phyloP scores from a whole-genome alignment of 169 alveolate species.

The Eimeria acervulina region DNA sequence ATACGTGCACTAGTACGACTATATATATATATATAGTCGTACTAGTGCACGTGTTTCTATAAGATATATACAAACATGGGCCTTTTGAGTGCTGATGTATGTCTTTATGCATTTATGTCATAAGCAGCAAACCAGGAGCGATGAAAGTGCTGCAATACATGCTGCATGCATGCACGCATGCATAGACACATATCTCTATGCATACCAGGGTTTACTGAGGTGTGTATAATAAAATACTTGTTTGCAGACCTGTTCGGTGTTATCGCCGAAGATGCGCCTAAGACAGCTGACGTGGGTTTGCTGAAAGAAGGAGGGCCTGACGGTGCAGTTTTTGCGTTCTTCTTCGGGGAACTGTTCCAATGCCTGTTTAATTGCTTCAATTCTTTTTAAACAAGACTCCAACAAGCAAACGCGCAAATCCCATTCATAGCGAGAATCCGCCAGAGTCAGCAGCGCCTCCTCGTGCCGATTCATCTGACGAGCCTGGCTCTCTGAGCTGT shows the following conservation, averaged over 20 bases:
- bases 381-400: not conserved
- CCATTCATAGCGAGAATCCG: slow-evolving; percentile 78
- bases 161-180: not conserved
- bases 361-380: not conserved
- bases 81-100: too few relatives aligned
- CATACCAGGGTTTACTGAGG: not conserved
- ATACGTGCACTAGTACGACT: too few relatives aligned
- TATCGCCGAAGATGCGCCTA: slow-evolving; percentile 42
- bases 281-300: slow-evolving; percentile 34
- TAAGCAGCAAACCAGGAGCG: not conserved
- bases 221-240: not conserved
- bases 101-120: too few relatives aligned
- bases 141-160: not conserved
- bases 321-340: not conserved
- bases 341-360: not conserved
- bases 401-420: slow-evolving; percentile 20
- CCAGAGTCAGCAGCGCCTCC: slow-evolving; percentile 64
- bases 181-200: not conserved
- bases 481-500: slow-evolving; percentile 80
- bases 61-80: too few relatives aligned
- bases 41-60: too few relatives aligned
- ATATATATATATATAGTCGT: too few relatives aligned
- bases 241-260: slow-evolving; percentile 45
- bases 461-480: slow-evolving; percentile 67
- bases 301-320: slow-evolving; percentile 60